A percentile compares a stretch with the other conserved stretches of the same genome.
phyloP scores from a whole-genome alignment of 228 moss, liverwort and hornwort genomes.

The Sphagnum magellanicum region DNA sequence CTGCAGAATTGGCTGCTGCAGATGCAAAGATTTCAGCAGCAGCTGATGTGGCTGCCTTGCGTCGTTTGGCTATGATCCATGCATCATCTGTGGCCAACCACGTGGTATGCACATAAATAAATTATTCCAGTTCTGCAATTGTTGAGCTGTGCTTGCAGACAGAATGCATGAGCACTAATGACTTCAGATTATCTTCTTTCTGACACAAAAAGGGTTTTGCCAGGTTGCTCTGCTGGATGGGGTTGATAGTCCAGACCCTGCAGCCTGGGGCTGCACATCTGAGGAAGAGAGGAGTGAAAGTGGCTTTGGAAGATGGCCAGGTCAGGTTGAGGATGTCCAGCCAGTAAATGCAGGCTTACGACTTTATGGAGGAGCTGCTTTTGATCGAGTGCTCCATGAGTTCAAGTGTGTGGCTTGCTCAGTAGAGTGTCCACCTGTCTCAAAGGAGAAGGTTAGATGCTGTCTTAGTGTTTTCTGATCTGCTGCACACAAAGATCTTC shows the following conservation, averaged over 20 bases:
- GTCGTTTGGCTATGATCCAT: slow-evolving; percentile 65
- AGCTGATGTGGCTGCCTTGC: slow-evolving; percentile 56
- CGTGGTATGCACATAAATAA: slow-evolving; percentile 29
- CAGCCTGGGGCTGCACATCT: slow-evolving; percentile 60
- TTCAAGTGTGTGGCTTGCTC: slow-evolving; percentile 74
- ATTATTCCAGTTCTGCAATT: no score
- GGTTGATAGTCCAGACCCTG: slow-evolving; percentile 71
- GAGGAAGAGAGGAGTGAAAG: slow-evolving; percentile 71
- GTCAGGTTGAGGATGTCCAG: slow-evolving; percentile 41
- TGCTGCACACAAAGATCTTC: no score
- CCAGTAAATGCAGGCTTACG: slow-evolving; percentile 56
- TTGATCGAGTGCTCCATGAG: slow-evolving; percentile 74
- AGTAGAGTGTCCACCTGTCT: slow-evolving; percentile 76
- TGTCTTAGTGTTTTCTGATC: neutral
- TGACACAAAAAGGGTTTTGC: neutral
- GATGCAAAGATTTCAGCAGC: slow-evolving; percentile 52
- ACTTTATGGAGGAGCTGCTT: slow-evolving; percentile 73
- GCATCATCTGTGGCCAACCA: slow-evolving; percentile 61
- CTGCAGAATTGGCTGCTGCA: slow-evolving; percentile 35
- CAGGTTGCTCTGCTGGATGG: slow-evolving; percentile 73
- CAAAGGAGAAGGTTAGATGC: slow-evolving; percentile 56
- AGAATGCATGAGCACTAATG: no score
- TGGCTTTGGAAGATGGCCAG: slow-evolving; percentile 64
- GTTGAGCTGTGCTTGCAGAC: no score
- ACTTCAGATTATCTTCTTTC: no score